Base-by-base conservation (phyloP, 2,329 filamentous ascomycete genomes). In the Neoarthrinium moseri region DNA sequence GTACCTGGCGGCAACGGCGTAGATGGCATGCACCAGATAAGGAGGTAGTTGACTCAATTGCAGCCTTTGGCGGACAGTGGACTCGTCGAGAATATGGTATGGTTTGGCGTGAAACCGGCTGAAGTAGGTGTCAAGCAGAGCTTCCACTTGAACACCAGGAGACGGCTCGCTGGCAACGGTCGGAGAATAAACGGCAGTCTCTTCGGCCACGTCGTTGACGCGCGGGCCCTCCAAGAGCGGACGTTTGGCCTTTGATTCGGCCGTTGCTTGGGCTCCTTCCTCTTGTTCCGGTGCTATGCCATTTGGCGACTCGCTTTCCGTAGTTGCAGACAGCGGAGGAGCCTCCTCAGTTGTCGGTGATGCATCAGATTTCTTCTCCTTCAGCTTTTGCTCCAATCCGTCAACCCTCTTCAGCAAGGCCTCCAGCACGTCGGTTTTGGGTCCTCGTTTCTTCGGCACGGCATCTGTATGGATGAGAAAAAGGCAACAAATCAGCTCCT, bases 351-450 rank as follows among this genome's bases (percentile, higher is more conserved):
- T 58, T 23, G 74, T 68, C 18, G 74, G 73, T 29, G 36, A 46
- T 21, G 60, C 72, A 15, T 17, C 13, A 44, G 64, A 71, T 54
- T 83, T 83, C 58, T 84, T 81, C 52, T 86, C 82, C 61, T 89
- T 88, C 30, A 95, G 73, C 51, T 85, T 83, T 60, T 87, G 89
- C 64, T 95, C 89, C 41, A 95, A 72, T 2, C 89, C 89, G 63
- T 95, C 90, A 2, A 95, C 89, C 43, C 90, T 80, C 66, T 92
- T 95, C 48, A 95, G 62, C 7, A 95, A 71, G 2, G 90, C 89
- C 64, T 95, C 90, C 24, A 95, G 73, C 4, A 95, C 88, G 63
- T 95, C 90, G 22, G 89, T 95, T 68, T 95, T 95, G 3, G 90
- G 90, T 0, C 90, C 90, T 63, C 90, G 78, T 65, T 95, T 95